Evolutionary conservation across 2,329 filamentous ascomycete species (phyloP).

Genomic region (Ophiognomonia clavigignenti-juglandacearum): DNA sequence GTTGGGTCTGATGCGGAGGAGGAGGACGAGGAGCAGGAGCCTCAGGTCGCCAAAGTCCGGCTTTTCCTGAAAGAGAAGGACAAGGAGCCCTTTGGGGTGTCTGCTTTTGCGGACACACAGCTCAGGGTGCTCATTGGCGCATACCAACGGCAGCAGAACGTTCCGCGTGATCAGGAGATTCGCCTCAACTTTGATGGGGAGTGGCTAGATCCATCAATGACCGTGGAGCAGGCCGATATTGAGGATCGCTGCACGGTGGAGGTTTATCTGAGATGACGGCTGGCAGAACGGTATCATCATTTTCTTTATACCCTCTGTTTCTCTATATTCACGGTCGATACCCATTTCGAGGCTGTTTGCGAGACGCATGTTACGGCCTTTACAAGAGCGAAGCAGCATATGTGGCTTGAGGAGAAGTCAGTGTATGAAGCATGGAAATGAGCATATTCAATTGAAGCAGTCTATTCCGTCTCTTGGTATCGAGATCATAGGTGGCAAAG

Average conservation of each 20-base stretch:
- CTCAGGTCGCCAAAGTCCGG: constrained; percentile 33
- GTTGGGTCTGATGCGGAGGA: constrained; percentile 23
- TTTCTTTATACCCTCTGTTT: neutral
- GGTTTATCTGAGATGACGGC: constrained; percentile 55
- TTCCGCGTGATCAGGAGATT: constrained; percentile 50
- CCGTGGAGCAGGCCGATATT: constrained; percentile 64
- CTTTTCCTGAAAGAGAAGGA: constrained; percentile 51
- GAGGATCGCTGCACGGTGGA: constrained; percentile 72
- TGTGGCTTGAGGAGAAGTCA: neutral
- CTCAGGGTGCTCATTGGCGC: constrained; percentile 58
- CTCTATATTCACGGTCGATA: constrained; percentile 3
- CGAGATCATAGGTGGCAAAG: constrained; percentile 8
- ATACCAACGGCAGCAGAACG: constrained; percentile 51
- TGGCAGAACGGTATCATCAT: neutral
- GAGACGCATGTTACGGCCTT: no score
- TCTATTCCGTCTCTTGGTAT: constrained; percentile 7
- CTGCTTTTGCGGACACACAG: constrained; percentile 49
- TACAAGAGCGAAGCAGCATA: neutral
- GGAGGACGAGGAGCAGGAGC: constrained; percentile 17
- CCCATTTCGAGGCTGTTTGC: constrained; percentile 9
- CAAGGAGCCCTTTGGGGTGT: constrained; percentile 44
- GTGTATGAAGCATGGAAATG: neutral
- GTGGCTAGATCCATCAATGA: constrained; percentile 53
- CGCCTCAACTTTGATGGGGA: constrained; percentile 74
- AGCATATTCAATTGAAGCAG: neutral